These are phyloP conservation scores for Triangularia verruculosa DNA, from an alignment of 2,329 filamentous ascomycete species.

Conservation along the genomic window DNA sequence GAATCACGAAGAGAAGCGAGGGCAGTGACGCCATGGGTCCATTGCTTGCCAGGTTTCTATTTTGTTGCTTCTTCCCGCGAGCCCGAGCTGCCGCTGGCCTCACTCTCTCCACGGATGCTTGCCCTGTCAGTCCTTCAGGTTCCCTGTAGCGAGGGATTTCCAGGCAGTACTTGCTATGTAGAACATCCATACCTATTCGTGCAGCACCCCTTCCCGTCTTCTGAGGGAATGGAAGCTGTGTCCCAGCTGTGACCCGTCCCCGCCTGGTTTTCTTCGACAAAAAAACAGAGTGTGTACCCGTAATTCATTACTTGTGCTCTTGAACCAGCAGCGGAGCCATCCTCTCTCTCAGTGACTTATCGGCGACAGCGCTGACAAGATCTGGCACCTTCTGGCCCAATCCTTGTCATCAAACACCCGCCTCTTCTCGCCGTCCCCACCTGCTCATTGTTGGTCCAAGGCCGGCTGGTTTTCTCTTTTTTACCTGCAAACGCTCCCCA, in stretches of 20 bases:
- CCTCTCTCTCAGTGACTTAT: background rate
- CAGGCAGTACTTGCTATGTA: background rate
- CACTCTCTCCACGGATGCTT: background rate
- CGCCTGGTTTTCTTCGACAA: background rate
- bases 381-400: background rate
- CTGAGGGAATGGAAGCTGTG: too few relatives aligned
- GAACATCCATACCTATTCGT: background rate
- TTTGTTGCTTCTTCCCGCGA: background rate
- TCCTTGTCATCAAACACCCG: slow-evolving; percentile 13
- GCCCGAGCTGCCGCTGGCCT: background rate
- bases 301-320: background rate
- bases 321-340: background rate
- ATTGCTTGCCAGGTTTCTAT: background rate
- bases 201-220: background rate
- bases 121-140: background rate
- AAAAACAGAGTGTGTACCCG: background rate
- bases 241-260: background rate
- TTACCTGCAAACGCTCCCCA: slow-evolving; percentile 7
- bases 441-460: background rate
- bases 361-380: background rate
- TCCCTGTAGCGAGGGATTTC: slow-evolving; percentile 1
- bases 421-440: slow-evolving; percentile 11
- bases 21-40: slow-evolving; percentile 21
- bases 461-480: slow-evolving; percentile 4
- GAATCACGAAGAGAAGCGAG: background rate